These are phyloP conservation scores for Flammula alnicola DNA, from an alignment of 1,284 basidiomycete species.

Conservation along the genomic window DNA sequence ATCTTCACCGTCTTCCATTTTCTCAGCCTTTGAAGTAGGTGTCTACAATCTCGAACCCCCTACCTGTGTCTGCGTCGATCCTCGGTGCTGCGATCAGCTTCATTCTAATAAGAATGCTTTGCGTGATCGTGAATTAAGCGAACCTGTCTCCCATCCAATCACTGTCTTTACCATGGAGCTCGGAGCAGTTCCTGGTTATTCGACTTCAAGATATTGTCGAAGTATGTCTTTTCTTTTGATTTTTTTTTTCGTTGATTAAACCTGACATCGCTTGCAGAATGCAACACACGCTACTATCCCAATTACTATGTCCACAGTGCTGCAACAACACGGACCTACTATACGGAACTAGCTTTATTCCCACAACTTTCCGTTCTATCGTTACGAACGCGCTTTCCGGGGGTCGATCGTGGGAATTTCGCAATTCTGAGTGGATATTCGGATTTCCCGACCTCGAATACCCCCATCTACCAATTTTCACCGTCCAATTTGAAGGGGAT, in stretches of 20 bases:
- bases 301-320: conserved; percentile 14
- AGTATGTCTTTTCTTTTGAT: neutral
- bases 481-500: too few species aligned
- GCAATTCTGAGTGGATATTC: too few species aligned
- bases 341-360: too few species aligned
- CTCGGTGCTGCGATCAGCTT: neutral
- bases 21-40: too few species aligned
- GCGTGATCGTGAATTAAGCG: neutral
- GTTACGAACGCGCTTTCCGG: too few species aligned
- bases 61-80: conserved; percentile 9
- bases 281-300: conserved; percentile 12
- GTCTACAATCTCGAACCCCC: too few species aligned
- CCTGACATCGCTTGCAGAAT: conserved; percentile 8
- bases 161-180: conserved; percentile 10
- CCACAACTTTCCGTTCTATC: too few species aligned
- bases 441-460: too few species aligned
- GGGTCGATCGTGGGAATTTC: too few species aligned
- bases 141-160: conserved; percentile 2
- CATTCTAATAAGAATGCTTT: neutral
- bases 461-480: too few species aligned
- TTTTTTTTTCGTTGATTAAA: neutral
- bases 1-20: too few species aligned
- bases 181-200: conserved; percentile 7
- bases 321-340: too few species aligned
- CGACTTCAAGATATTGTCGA: conserved; percentile 13